phyloP scores from a whole-genome alignment of 768 basidiomycete genomes.

The Postia placenta region DNA sequence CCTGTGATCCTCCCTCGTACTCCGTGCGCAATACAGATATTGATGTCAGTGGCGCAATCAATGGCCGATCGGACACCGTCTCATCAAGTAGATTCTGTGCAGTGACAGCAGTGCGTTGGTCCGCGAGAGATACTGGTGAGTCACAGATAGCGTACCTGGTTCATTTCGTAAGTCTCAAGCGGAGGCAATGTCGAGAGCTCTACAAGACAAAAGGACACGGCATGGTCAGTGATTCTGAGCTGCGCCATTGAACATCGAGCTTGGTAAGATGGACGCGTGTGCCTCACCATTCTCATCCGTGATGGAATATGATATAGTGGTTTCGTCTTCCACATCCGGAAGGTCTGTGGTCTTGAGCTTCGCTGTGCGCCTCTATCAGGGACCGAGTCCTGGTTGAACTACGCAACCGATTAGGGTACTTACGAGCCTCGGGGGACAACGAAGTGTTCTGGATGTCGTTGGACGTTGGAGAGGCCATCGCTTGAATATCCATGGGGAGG shows the following conservation, averaged over 20 bases:
- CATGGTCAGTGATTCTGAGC: neutral
- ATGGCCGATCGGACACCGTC: constrained; percentile 36
- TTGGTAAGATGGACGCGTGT: neutral
- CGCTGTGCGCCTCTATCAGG: constrained; percentile 15
- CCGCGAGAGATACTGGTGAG: neutral
- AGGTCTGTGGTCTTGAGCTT: constrained; percentile 17
- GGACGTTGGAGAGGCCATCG: neutral
- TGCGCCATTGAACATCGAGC: neutral
- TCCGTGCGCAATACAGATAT: constrained; percentile 55
- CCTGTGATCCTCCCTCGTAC: constrained; percentile 53
- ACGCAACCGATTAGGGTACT: neutral
- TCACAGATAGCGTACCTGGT: neutral
- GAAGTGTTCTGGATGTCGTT: neutral
- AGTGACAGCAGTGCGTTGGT: neutral
- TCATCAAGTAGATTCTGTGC: constrained; percentile 36
- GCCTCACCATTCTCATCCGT: constrained; percentile 14
- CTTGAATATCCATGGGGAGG: too few relatives aligned
- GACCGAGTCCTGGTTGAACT: too few relatives aligned
- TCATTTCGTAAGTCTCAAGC: constrained; percentile 15
- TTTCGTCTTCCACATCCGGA: constrained; percentile 17
- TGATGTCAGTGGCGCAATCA: constrained; percentile 48
- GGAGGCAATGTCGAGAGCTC: constrained; percentile 10
- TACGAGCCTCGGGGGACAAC: constrained; percentile 16
- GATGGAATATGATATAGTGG: neutral
- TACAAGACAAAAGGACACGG: neutral